phyloP scores from a whole-genome alignment of 306 rosid genomes.

The Glycine latifolia region DNA sequence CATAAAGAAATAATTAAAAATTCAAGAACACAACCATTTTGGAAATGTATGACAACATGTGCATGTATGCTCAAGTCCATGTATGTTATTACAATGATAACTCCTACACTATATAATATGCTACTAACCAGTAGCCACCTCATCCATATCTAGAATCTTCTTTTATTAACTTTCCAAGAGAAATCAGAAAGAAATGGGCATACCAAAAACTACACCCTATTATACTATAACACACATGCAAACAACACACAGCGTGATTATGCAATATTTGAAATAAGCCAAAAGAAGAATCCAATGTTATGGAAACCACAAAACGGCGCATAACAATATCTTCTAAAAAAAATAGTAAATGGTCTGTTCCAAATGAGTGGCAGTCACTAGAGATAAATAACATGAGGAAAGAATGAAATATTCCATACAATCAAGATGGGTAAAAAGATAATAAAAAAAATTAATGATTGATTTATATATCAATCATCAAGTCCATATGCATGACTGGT shows the following conservation, averaged over 20 bases:
- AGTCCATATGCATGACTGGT: neutral
- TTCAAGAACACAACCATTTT: neutral
- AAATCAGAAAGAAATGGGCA: neutral
- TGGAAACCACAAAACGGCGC: slow-evolving; percentile 15
- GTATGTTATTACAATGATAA: neutral
- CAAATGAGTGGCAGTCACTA: neutral
- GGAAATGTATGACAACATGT: neutral
- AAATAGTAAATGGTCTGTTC: neutral
- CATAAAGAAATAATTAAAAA: slow-evolving; percentile 33
- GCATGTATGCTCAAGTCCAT: neutral
- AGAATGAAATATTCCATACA: neutral
- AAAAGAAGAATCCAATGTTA: slow-evolving; percentile 6
- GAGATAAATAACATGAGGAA: slow-evolving; percentile 27
- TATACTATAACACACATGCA: neutral
- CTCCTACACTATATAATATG: slow-evolving; percentile 1
- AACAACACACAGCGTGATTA: slow-evolving; percentile 8
- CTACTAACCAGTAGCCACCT: neutral
- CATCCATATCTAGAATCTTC: slow-evolving; percentile 6
- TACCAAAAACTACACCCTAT: neutral
- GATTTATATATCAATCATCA: neutral
- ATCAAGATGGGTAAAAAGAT: slow-evolving; percentile 3
- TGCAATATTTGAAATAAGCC: neutral
- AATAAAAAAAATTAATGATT: neutral
- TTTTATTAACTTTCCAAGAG: neutral
- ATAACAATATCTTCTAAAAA: slow-evolving; percentile 10